phyloP scores from a whole-genome alignment of 192 early-diverging fungal genomes.

The Thoreauomyces humboldtii region DNA sequence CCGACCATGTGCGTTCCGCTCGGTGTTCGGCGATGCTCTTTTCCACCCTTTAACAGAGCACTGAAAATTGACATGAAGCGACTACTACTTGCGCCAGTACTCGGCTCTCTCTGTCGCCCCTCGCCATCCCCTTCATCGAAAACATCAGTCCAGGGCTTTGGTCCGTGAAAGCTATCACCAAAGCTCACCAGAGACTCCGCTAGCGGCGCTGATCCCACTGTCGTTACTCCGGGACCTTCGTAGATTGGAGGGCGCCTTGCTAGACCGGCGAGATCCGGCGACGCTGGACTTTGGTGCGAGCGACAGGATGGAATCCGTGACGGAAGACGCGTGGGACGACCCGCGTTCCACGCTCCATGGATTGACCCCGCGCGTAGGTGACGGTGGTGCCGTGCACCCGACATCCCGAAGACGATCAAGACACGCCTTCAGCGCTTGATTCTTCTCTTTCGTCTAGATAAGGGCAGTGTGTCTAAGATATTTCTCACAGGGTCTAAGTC shows the following conservation, averaged over 20 bases:
- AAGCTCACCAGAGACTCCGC: slow-evolving; percentile 17
- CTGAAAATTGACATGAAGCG: slow-evolving; percentile 74
- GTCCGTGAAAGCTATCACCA: neutral
- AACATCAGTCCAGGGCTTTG: no score
- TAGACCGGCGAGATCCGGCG: neutral
- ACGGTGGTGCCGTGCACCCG: neutral
- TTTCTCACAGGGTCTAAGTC: no score
- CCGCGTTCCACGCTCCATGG: neutral
- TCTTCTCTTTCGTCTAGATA: slow-evolving; percentile 29
- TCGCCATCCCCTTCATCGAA: neutral
- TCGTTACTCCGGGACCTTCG: slow-evolving; percentile 20
- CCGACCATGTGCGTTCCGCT: slow-evolving; percentile 1
- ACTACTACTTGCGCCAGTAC: slow-evolving; percentile 19
- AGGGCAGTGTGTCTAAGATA: no score
- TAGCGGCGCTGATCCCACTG: slow-evolving; percentile 8
- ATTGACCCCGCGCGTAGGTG: neutral
- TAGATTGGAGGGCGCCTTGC: slow-evolving; percentile 12
- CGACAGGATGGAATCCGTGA: neutral
- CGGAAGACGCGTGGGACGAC: neutral
- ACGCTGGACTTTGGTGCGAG: neutral
- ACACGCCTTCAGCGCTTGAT: slow-evolving; percentile 2
- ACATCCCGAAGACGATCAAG: slow-evolving; percentile 18
- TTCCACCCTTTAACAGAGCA: slow-evolving; percentile 59
- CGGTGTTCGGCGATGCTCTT: slow-evolving; percentile 24
- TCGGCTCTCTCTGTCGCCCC: slow-evolving; percentile 5